Percentiles rank a stretch among this genome's conserved stretches.
Conservation (phyloP, 345 rosid genomes). For the Cardamine resedifolia region DNA sequence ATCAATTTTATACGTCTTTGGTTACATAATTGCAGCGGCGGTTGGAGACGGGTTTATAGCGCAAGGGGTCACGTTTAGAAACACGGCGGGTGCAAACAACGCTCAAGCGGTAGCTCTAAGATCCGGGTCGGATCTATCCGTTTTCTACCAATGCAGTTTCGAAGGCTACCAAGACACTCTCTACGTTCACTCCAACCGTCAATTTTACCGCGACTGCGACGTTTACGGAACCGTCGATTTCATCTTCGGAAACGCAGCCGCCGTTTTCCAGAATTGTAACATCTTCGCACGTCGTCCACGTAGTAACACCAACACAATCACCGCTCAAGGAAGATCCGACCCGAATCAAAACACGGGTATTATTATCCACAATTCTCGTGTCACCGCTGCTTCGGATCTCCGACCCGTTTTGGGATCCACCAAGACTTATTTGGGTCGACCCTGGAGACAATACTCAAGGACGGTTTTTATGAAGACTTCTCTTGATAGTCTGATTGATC, state of each 20-base stretch:
- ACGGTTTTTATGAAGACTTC: conserved; percentile 51
- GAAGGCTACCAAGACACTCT: conserved; percentile 72
- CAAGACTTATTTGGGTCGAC: conserved; percentile 57
- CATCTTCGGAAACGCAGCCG: conserved; percentile 68
- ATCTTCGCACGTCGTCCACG: conserved; percentile 52
- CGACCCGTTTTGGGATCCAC: conserved; percentile 51
- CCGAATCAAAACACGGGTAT: conserved; percentile 69
- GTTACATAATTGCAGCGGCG: conserved; percentile 46
- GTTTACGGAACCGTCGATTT: conserved; percentile 62
- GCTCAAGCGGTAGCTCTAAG: conserved; percentile 73
- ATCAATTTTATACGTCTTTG: too few relatives aligned
- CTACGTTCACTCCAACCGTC: conserved; percentile 62
- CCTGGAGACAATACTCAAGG: conserved; percentile 58
- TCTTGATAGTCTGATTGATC: conserved; percentile 50
- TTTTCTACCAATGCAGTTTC: conserved; percentile 60
- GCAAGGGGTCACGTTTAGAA: conserved; percentile 58
- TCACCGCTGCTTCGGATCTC: conserved; percentile 54
- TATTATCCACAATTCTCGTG: conserved; percentile 51
- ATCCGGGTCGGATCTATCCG: conserved; percentile 66
- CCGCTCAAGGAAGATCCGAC: conserved; percentile 61
- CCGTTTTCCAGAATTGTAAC: conserved; percentile 52
- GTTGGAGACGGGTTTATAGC: conserved; percentile 65
- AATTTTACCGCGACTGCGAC: conserved; percentile 62
- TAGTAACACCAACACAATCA: conserved; percentile 43
- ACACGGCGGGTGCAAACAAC: conserved; percentile 67